Conservation (phyloP, 2,329 filamentous ascomycete species). For the Pseudogymnoascus sp. region DNA sequence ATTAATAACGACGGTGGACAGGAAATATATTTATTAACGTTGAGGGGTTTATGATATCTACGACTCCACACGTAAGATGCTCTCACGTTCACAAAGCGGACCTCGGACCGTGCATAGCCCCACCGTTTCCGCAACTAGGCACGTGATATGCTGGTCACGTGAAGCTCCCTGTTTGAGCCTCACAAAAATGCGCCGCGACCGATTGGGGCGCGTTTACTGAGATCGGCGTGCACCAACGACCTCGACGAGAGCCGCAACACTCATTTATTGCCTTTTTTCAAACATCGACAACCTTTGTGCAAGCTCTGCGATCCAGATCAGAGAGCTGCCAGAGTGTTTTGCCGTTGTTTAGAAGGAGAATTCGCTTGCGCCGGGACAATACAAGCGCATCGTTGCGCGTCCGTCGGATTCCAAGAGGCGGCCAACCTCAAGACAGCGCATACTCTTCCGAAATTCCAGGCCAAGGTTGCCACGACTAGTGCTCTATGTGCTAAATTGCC, state of each 20-base stretch:
- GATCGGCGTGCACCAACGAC: constrained; percentile 12
- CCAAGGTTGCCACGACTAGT: not conserved
- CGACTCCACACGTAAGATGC: not conserved
- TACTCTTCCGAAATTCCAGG: not conserved
- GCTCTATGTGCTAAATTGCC: constrained; percentile 6
- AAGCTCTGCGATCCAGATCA: constrained; percentile 25
- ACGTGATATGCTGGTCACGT: not conserved
- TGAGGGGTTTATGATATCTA: constrained; percentile 4
- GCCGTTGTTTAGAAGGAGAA: constrained; percentile 22
- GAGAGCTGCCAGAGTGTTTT: constrained; percentile 26
- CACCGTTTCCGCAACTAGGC: not conserved
- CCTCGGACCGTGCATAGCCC: not conserved
- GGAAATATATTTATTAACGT: not conserved
- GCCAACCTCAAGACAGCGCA: not conserved
- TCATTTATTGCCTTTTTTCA: constrained; percentile 15
- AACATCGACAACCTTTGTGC: constrained; percentile 27
- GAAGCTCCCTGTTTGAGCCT: not conserved
- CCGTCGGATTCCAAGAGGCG: not conserved
- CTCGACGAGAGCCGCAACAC: constrained; percentile 15
- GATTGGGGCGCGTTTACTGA: not conserved
- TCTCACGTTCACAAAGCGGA: constrained; percentile 1
- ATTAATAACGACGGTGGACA: not conserved
- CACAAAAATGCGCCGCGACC: constrained; percentile 4
- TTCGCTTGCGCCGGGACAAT: not conserved
- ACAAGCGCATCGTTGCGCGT: constrained; percentile 19